Evolutionary conservation across 2,329 filamentous ascomycete genomes (phyloP), one percentile per base, ranked within the genome.

Genomic region (Fusarium transvaalense): DNA sequence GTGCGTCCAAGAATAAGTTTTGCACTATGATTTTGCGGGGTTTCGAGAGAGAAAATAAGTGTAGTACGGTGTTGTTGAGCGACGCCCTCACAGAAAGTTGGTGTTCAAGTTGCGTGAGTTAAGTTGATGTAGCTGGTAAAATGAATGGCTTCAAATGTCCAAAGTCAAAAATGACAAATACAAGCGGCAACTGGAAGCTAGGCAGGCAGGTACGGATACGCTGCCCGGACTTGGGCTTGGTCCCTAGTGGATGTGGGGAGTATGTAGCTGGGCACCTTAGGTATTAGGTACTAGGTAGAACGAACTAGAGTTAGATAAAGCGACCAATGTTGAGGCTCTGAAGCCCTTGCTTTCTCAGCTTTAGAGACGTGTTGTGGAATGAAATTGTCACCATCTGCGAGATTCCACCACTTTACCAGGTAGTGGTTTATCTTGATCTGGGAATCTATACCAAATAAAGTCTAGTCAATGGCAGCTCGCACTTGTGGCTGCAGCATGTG

Each of bases 101-200:
- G 39, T 42, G 34, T 31, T 56, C 15, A 46, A 50, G 41, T 52
- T 61, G 47, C 31, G 31, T 41, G 43, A 58, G 32, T 50, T 41
- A 32, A 37, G 47, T 50, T 38, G 64, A 61, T 72, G 71, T 58
- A 55, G 57, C 35, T 61, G 60, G 53, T 42, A 68, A 67, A 68
- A 71, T 62, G 47, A 41, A 56, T 51, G 32, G 53, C 55, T 60
- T 58, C 62, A 47, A 61, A 54, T 59, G 42, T 68, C 37, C 41
- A 52, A 56, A 54, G 56, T 64, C 56, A 54, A 60, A 61, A 71
- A 69, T 61, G 63, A 56, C 46, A 66, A 65, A 69, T 66, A 60
- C 62, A 68, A 46, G 55, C 51, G 64, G 66, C 48, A 42, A 39
- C 19, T 27, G 23, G 42, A 34, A 41, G 37, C 58, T 38, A 29